phyloP scores from a whole-genome alignment of 2,329 filamentous ascomycete genomes.

The Orbilia quercus region DNA sequence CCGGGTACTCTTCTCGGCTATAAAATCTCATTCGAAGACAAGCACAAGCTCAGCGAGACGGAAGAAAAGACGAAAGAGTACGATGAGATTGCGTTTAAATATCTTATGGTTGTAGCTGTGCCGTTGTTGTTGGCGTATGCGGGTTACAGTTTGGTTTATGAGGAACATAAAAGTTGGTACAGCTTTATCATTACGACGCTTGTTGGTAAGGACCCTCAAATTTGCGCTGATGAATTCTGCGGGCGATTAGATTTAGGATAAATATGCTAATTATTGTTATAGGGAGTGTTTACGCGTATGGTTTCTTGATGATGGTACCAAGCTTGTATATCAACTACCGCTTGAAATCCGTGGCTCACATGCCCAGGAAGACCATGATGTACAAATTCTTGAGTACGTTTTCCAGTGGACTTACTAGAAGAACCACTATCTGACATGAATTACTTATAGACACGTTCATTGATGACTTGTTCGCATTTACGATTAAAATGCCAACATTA shows the following conservation, averaged over 20 bases:
- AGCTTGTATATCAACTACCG: constrained; percentile 99
- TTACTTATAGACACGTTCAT: constrained; percentile 92
- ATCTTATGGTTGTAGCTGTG: constrained; percentile 91
- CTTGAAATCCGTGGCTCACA: constrained; percentile 92
- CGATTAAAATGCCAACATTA: constrained; percentile 97
- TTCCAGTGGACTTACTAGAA: not conserved
- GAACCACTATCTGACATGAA: constrained; percentile 1
- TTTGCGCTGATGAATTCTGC: no score
- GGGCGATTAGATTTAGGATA: not conserved
- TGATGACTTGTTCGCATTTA: constrained; percentile 97
- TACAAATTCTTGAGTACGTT: constrained; percentile 58
- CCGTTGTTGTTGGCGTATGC: constrained; percentile 91
- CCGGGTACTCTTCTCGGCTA: constrained; percentile 80
- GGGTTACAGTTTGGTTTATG: constrained; percentile 88
- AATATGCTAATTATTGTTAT: constrained; percentile 4
- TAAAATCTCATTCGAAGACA: constrained; percentile 88
- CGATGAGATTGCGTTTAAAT: constrained; percentile 96
- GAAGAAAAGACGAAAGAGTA: constrained; percentile 99
- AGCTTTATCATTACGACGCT: constrained; percentile 94
- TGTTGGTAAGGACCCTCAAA: constrained; percentile 69
- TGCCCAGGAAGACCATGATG: constrained; percentile 90
- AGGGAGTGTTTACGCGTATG: constrained; percentile 85
- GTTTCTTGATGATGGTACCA: constrained; percentile 99
- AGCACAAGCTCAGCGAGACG: constrained; percentile 92
- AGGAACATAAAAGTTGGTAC: constrained; percentile 98